A percentile compares a stretch with the other conserved stretches of the same genome.
Conservation (phyloP, 2,329 filamentous ascomycete species). For the Fusarium guadeloupense region DNA sequence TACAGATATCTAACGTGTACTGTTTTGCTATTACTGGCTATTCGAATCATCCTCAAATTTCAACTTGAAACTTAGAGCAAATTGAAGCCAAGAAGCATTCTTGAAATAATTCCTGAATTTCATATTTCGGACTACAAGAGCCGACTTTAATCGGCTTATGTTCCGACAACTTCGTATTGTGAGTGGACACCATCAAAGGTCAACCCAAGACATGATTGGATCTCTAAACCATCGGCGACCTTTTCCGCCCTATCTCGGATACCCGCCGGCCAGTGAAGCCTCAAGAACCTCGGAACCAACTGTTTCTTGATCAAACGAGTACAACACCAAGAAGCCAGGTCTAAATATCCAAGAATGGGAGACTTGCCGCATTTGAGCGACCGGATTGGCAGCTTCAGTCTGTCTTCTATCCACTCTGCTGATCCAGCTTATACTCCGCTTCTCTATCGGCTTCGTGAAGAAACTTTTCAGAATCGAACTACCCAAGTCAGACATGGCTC, state of each 20-base stretch:
- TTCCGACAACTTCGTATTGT: neutral
- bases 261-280: neutral
- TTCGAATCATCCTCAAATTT: too few species aligned
- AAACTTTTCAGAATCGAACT: slow-evolving; percentile 28
- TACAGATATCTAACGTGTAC: too few species aligned
- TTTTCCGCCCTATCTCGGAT: neutral
- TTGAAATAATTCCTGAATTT: too few species aligned
- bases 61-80: too few species aligned
- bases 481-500: slow-evolving; percentile 29
- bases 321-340: neutral
- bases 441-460: slow-evolving; percentile 29
- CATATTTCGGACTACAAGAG: neutral
- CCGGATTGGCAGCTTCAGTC: slow-evolving; percentile 18
- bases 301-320: too few species aligned
- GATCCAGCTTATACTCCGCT: slow-evolving; percentile 31
- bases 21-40: too few species aligned
- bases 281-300: neutral
- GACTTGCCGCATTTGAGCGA: slow-evolving; percentile 9
- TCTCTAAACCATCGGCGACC: neutral
- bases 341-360: neutral
- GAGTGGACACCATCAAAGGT: slow-evolving; percentile 4
- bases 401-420: slow-evolving; percentile 15
- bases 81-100: too few species aligned
- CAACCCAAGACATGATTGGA: slow-evolving; percentile 10
- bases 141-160: slow-evolving; percentile 6